Conservation (phyloP, 768 basidiomycete genomes). For the Rhizopogon vesiculosus region DNA sequence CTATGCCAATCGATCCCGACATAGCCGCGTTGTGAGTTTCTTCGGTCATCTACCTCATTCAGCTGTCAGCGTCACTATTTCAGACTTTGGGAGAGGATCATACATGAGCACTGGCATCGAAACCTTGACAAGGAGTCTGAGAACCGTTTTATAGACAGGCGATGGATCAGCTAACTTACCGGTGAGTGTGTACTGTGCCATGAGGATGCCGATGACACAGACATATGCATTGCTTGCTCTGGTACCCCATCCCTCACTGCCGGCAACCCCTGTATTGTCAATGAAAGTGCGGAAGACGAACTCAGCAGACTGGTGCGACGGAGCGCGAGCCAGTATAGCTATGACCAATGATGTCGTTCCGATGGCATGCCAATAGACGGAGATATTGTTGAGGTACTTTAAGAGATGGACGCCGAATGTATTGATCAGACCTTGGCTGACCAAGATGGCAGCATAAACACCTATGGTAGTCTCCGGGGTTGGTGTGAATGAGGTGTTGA, state of each 20-base stretch:
- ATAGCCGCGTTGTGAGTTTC: constrained; percentile 69
- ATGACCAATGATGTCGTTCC: constrained; percentile 66
- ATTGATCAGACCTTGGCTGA: constrained; percentile 67
- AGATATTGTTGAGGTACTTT: constrained; percentile 65
- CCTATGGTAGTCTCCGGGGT: constrained; percentile 60
- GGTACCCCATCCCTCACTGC: constrained; percentile 52
- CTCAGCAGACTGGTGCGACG: constrained; percentile 58
- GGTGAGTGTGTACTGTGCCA: constrained; percentile 76
- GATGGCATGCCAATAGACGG: constrained; percentile 69
- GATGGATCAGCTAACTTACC: constrained; percentile 30
- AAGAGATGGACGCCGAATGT: constrained; percentile 68
- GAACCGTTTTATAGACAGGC: background rate
- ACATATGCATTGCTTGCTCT: constrained; percentile 70
- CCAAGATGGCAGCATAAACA: constrained; percentile 63
- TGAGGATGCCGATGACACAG: constrained; percentile 63
- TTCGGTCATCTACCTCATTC: constrained; percentile 59
- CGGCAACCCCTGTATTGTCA: constrained; percentile 56
- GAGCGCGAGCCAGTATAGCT: constrained; percentile 67
- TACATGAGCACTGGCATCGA: constrained; percentile 71
- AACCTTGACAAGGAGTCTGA: constrained; percentile 35
- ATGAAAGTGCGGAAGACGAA: constrained; percentile 72
- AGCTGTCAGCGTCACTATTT: background rate
- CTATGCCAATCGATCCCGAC: constrained; percentile 63
- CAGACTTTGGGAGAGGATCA: constrained; percentile 12
- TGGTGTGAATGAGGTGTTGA: constrained; percentile 56